Evolutionary conservation across 495 filamentous ascomycete genomes (phyloP).

Genomic region (Penicillium bovifimosum): DNA sequence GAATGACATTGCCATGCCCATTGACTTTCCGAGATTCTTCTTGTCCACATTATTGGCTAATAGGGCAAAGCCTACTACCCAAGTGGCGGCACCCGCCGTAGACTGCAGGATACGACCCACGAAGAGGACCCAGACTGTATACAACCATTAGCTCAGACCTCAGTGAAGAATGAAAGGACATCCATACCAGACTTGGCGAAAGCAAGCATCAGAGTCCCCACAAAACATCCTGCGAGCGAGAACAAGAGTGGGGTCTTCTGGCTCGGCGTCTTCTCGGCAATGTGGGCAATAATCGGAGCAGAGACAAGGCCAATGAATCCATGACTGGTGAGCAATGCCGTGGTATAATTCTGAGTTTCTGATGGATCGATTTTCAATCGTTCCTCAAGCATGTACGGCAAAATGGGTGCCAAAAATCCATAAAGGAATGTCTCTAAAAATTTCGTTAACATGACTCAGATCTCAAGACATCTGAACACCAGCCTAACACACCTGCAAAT

Average conservation of each 20-base stretch:
- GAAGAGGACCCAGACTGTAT: slow-evolving; percentile 8
- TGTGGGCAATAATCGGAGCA: slow-evolving; percentile 23
- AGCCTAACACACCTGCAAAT: slow-evolving; percentile 14
- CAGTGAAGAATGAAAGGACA: not conserved
- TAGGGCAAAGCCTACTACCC: slow-evolving; percentile 17
- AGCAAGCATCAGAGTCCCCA: slow-evolving; percentile 21
- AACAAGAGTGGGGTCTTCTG: slow-evolving; percentile 18
- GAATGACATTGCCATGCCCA: slow-evolving; percentile 13
- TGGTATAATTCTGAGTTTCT: slow-evolving; percentile 16
- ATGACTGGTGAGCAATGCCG: slow-evolving; percentile 13
- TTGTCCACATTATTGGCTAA: slow-evolving; percentile 8
- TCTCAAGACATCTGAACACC: not conserved
- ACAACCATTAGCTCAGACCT: not conserved
- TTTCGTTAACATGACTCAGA: slow-evolving; percentile 1
- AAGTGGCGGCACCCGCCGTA: slow-evolving; percentile 9
- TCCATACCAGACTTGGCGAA: not conserved
- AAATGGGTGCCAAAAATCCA: slow-evolving; percentile 25
- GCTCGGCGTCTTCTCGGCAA: slow-evolving; percentile 19
- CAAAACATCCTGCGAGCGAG: slow-evolving; percentile 11
- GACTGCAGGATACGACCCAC: slow-evolving; percentile 16
- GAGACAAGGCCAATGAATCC: slow-evolving; percentile 16
- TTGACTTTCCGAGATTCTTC: slow-evolving; percentile 6
- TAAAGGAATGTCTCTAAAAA: slow-evolving; percentile 25
- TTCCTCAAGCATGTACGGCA: slow-evolving; percentile 24
- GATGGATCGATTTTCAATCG: slow-evolving; percentile 18